These are phyloP conservation scores for Phytopythium vexans DNA, from an alignment of 352 stramenopile genomes.

Conservation along the genomic window DNA sequence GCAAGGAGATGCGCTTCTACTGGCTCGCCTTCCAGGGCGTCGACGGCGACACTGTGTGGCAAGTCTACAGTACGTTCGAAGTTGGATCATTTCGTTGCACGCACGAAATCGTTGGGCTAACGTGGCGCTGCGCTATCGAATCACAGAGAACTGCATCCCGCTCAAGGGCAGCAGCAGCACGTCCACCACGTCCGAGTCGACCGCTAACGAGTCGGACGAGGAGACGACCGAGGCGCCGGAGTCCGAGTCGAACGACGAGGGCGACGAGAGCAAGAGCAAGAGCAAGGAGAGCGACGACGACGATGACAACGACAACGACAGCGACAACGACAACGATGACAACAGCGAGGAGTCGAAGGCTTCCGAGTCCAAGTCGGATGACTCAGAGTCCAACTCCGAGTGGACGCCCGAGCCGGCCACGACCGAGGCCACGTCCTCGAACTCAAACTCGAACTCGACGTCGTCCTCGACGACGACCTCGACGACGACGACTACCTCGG, in stretches of 20 bases:
- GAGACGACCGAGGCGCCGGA: slow-evolving; percentile 1
- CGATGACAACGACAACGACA: background rate
- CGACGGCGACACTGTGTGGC: slow-evolving; percentile 33
- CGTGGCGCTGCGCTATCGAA: background rate
- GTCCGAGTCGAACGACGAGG: background rate
- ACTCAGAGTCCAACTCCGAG: background rate
- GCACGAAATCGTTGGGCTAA: background rate
- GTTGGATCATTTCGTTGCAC: no score
- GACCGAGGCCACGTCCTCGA: background rate
- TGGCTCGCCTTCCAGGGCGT: slow-evolving; percentile 37
- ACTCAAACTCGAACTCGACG: slow-evolving; percentile 1
- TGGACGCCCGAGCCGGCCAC: background rate
- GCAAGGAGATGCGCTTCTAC: slow-evolving; percentile 40
- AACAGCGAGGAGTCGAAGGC: slow-evolving; percentile 1
- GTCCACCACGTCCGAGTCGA: slow-evolving; percentile 9
- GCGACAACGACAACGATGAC: slow-evolving; percentile 1
- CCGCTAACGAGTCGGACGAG: background rate
- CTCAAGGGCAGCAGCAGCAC: slow-evolving; percentile 18
- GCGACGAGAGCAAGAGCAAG: background rate
- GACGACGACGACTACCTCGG: background rate
- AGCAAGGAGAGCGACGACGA: background rate
- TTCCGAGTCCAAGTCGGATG: background rate
- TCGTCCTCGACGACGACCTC: slow-evolving; percentile 1
- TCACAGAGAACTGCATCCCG: slow-evolving; percentile 33
- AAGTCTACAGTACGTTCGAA: slow-evolving; percentile 34